phyloP scores from a whole-genome alignment of 1,139 yeast species.

The Suhomyces bribrorum region DNA sequence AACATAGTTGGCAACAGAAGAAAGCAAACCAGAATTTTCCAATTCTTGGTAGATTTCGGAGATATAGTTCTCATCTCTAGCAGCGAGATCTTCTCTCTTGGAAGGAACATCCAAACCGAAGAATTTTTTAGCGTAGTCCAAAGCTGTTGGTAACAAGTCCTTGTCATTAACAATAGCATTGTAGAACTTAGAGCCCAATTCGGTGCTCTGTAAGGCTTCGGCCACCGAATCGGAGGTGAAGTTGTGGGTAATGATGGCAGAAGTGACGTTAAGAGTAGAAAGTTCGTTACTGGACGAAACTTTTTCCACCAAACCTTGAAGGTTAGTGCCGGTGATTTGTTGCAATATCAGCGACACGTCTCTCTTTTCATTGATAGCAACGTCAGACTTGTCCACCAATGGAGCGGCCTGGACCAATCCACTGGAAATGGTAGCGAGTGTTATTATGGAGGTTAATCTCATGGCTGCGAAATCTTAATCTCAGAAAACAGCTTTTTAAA shows the following conservation, averaged over 20 bases:
- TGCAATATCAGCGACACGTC: slow-evolving; percentile 14
- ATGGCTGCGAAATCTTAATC: slow-evolving; percentile 14
- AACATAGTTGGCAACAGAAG: slow-evolving; percentile 23
- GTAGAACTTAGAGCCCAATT: slow-evolving; percentile 23
- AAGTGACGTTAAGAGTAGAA: slow-evolving; percentile 6
- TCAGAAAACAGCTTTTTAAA: slow-evolving; percentile 4
- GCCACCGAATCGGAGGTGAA: slow-evolving; percentile 22
- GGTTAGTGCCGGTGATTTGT: slow-evolving; percentile 17
- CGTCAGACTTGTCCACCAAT: slow-evolving; percentile 2
- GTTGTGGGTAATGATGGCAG: slow-evolving; percentile 19
- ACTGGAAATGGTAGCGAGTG: slow-evolving; percentile 16
- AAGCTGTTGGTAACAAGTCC: slow-evolving; percentile 22
- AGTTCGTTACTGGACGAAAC: slow-evolving; percentile 17
- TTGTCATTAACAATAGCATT: slow-evolving; percentile 25
- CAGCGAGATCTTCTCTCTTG: slow-evolving; percentile 11
- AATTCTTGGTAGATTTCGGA: slow-evolving; percentile 24
- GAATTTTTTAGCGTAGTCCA: slow-evolving; percentile 22
- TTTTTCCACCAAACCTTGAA: slow-evolving; percentile 21
- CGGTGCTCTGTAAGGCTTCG: slow-evolving; percentile 21
- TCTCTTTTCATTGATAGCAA: slow-evolving; percentile 8
- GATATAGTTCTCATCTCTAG: slow-evolving; percentile 25
- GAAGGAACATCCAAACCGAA: slow-evolving; percentile 1
- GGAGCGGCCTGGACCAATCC: slow-evolving; percentile 16
- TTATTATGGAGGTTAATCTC: slow-evolving; percentile 20
- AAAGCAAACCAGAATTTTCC: slow-evolving; percentile 26